A percentile compares a stretch with the other conserved stretches of the same genome.
phyloP scores from a whole-genome alignment of 2,329 filamentous ascomycete genomes.

The Emydomyces testavorans region DNA sequence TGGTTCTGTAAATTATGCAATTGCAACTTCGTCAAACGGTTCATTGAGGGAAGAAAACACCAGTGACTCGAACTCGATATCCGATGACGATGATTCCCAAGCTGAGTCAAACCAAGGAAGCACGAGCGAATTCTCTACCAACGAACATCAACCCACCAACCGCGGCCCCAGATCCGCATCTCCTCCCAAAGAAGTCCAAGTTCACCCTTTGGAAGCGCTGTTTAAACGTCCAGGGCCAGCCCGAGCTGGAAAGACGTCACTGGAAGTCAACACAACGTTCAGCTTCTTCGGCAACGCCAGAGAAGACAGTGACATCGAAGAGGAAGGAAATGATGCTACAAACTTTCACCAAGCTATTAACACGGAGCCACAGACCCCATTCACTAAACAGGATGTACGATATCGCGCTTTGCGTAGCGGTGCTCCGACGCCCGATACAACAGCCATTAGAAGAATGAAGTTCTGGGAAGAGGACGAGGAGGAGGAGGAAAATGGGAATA shows the following conservation, averaged over 20 bases:
- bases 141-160: not conserved
- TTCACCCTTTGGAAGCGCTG: conserved; percentile 83
- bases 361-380: conserved; percentile 63
- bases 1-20: not conserved
- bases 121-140: not conserved
- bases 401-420: conserved; percentile 60
- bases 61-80: not conserved
- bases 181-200: conserved; percentile 48
- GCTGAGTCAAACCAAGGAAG: not conserved
- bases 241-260: conserved; percentile 23
- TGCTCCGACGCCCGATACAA: conserved; percentile 89
- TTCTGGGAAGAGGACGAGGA: conserved; percentile 22
- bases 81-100: not conserved
- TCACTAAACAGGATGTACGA: conserved; percentile 65
- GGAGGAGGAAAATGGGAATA: conserved; percentile 18
- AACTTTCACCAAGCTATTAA: not conserved
- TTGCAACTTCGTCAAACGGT: not conserved
- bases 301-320: conserved; percentile 41
- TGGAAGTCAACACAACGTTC: conserved; percentile 47
- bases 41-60: not conserved
- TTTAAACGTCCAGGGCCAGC: conserved; percentile 60
- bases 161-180: conserved; percentile 19
- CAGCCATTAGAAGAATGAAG: conserved; percentile 47
- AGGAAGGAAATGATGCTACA: conserved; percentile 29
- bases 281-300: conserved; percentile 62